phyloP scores from a whole-genome alignment of 129 eudicot species.

The Artemisia annua region DNA sequence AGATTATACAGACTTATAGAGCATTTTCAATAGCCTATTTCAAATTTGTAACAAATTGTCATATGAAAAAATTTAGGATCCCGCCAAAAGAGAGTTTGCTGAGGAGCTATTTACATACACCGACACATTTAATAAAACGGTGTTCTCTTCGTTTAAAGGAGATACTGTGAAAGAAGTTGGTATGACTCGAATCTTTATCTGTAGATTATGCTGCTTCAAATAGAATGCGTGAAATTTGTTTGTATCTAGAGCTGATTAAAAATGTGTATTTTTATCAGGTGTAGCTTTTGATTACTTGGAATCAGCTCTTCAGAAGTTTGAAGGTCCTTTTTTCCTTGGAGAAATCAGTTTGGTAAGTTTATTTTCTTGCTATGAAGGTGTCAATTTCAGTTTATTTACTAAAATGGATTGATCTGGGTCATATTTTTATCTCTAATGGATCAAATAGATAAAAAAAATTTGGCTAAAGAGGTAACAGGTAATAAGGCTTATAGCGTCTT shows the following conservation, averaged over 20 bases:
- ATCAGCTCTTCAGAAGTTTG: conserved; percentile 65
- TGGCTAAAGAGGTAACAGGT: not conserved
- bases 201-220: no score
- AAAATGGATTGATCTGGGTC: not conserved
- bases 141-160: no score
- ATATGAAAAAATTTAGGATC: no score
- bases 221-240: not conserved
- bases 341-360: conserved; percentile 54
- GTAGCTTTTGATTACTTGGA: conserved; percentile 73
- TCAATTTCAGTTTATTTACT: not conserved
- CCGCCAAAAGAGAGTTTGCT: no score
- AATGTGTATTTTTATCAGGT: conserved; percentile 32
- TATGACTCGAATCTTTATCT: conserved; percentile 1
- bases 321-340: conserved; percentile 78
- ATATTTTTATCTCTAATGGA: not conserved
- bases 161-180: conserved; percentile 47
- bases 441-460: no score
- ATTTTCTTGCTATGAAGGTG: not conserved
- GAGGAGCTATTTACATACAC: no score
- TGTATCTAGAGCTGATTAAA: not conserved
- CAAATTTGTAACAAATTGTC: no score
- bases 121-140: no score
- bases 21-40: no score
- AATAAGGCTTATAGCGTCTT: no score
- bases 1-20: no score